A percentile compares a stretch with the other conserved stretches of the same genome.
Conservation (phyloP, 73 alveolate genomes). For the Loxodes magnus region DNA sequence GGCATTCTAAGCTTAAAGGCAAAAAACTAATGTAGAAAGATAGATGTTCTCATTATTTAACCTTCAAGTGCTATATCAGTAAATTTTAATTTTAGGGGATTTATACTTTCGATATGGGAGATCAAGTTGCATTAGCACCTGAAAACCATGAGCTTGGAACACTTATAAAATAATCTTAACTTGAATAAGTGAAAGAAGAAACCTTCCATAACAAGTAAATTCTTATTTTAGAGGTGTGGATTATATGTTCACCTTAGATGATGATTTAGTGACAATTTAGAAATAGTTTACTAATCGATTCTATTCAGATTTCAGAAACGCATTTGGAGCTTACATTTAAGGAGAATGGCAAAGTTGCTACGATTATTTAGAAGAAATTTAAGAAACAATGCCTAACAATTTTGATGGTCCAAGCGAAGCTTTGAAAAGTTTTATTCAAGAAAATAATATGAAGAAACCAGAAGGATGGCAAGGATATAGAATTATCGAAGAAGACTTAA, state of each 20-base stretch:
- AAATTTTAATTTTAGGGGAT: conserved; percentile 45
- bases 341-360: conserved; percentile 54
- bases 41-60: no score
- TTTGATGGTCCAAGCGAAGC: conserved; percentile 9
- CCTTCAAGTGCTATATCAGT: no score
- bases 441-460: background rate
- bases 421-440: conserved; percentile 1
- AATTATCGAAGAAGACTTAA: no score
- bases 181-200: conserved; percentile 44
- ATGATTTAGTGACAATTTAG: conserved; percentile 45
- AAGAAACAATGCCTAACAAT: background rate
- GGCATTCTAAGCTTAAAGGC: conserved; percentile 47
- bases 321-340: conserved; percentile 36
- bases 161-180: conserved; percentile 35
- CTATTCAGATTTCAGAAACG: conserved; percentile 43
- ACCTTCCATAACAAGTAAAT: conserved; percentile 49
- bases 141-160: conserved; percentile 56
- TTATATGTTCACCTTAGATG: conserved; percentile 59
- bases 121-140: conserved; percentile 26
- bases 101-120: conserved; percentile 37
- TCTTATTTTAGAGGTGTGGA: conserved; percentile 67
- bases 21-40: conserved; percentile 43
- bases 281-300: conserved; percentile 29
- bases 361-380: conserved; percentile 14
- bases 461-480: conserved; percentile 17